Conservation (phyloP, 2,329 filamentous ascomycete species). For the Fusarium fujikuroi region DNA sequence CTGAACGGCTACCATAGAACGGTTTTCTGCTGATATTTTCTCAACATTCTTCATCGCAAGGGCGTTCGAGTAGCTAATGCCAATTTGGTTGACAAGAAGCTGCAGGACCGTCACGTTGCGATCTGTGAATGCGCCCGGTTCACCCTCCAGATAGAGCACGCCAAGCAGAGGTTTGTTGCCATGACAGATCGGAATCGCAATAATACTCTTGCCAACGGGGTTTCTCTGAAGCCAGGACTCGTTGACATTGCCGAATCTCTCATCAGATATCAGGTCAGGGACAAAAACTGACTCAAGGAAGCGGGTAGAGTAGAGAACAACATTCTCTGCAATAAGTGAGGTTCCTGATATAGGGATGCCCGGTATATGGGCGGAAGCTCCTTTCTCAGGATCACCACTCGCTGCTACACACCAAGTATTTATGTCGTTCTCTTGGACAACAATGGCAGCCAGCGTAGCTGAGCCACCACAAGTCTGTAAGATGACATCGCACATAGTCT, state of each 20-base stretch:
- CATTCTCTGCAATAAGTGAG: constrained; percentile 77
- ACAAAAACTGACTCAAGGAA: constrained; percentile 81
- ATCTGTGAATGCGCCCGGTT: constrained; percentile 81
- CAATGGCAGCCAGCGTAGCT: constrained; percentile 77
- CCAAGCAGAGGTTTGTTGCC: constrained; percentile 77
- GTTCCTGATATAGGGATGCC: constrained; percentile 73
- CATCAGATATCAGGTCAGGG: constrained; percentile 77
- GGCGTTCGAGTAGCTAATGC: constrained; percentile 76
- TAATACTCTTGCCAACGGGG: constrained; percentile 77
- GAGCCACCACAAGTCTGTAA: constrained; percentile 78
- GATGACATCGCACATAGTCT: constrained; percentile 85
- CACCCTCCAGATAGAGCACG: constrained; percentile 79
- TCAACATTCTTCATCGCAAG: constrained; percentile 76
- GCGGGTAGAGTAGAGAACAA: constrained; percentile 79
- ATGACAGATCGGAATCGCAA: constrained; percentile 82
- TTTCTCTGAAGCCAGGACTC: constrained; percentile 75
- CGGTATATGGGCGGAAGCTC: constrained; percentile 73
- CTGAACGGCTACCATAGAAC: constrained; percentile 81
- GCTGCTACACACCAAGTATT: constrained; percentile 78
- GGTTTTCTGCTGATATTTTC: constrained; percentile 81
- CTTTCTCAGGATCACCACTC: constrained; percentile 76
- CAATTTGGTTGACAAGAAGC: constrained; percentile 82
- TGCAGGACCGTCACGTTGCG: constrained; percentile 74
- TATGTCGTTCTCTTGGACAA: constrained; percentile 74
- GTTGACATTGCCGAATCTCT: constrained; percentile 80